A percentile compares a stretch with the other conserved stretches of the same genome.
phyloP scores from a whole-genome alignment of 495 filamentous ascomycete genomes.

The Podospora pseudoanserina region DNA sequence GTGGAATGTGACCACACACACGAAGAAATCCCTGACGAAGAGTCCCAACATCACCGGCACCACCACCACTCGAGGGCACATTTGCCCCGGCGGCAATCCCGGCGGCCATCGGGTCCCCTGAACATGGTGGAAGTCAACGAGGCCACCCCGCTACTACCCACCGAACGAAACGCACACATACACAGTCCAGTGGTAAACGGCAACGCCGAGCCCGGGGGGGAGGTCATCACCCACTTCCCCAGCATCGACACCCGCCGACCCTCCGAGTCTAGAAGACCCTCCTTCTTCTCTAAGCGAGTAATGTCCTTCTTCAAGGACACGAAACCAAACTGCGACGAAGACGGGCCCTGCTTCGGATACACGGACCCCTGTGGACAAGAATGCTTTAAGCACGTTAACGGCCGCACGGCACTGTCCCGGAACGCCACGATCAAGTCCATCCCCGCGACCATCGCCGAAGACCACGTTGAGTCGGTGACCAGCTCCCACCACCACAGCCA shows the following conservation, averaged over 20 bases:
- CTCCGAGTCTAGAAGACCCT: conserved; percentile 38
- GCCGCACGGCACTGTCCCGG: conserved; percentile 26
- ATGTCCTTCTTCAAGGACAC: conserved; percentile 64
- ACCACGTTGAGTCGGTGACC: conserved; percentile 18
- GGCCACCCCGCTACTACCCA: conserved; percentile 30
- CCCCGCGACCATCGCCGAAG: conserved; percentile 20
- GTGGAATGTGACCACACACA: conserved; percentile 90
- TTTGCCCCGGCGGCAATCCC: background rate
- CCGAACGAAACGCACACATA: conserved; percentile 13
- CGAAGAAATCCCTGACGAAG: conserved; percentile 45
- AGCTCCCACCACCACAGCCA: conserved; percentile 27
- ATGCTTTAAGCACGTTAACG: conserved; percentile 59
- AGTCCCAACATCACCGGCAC: conserved; percentile 23
- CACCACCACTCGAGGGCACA: conserved; percentile 18
- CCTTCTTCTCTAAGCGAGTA: conserved; percentile 46
- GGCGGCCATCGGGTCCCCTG: conserved; percentile 12
- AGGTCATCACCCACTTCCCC: conserved; percentile 18
- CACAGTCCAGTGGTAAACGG: conserved; percentile 14
- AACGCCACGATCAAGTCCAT: conserved; percentile 22
- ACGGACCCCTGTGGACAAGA: conserved; percentile 81
- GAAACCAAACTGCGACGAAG: conserved; percentile 66
- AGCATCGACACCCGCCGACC: conserved; percentile 5
- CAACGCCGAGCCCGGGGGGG: conserved; percentile 3
- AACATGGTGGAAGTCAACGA: conserved; percentile 29
- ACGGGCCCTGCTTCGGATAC: conserved; percentile 78